phyloP scores from a whole-genome alignment of 805 yeast species.

The Gaillardinia entomophila region DNA sequence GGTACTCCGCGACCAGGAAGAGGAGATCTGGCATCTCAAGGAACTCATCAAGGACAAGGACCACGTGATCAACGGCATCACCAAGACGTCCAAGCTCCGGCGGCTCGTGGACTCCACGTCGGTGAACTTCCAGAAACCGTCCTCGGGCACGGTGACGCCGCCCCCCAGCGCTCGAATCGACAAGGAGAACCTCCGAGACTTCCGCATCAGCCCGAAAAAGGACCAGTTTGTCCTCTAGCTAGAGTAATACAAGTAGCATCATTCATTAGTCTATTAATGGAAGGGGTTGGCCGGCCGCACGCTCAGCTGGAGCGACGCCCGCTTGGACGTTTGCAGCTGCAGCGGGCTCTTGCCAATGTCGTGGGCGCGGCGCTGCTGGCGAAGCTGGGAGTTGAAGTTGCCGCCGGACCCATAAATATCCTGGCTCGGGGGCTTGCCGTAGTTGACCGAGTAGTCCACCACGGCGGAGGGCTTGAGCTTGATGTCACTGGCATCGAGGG shows the following conservation, averaged over 20 bases:
- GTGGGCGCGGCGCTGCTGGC: conserved; percentile 20
- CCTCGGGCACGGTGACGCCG: neutral
- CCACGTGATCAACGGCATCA: conserved; percentile 67
- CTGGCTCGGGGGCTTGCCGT: conserved; percentile 5
- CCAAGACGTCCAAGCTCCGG: conserved; percentile 58
- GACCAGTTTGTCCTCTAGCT: neutral
- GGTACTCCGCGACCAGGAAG: conserved; percentile 51
- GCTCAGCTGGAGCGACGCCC: neutral
- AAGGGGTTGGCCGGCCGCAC: neutral
- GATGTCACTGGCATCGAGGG: conserved; percentile 21
- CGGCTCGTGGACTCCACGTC: conserved; percentile 33
- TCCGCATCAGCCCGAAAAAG: neutral
- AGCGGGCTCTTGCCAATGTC: conserved; percentile 14
- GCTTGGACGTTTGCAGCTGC: conserved; percentile 10
- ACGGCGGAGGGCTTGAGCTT: conserved; percentile 21
- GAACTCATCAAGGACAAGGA: conserved; percentile 68
- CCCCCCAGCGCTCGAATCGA: neutral
- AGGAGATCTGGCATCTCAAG: conserved; percentile 60
- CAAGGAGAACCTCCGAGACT: conserved; percentile 2
- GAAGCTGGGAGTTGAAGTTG: conserved; percentile 19
- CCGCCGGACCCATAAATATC: conserved; percentile 10
- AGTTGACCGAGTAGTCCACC: conserved; percentile 5
- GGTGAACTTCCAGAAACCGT: conserved; percentile 2
- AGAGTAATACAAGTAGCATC: neutral
- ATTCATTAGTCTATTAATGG: neutral